Evolutionary conservation across 1,139 yeast genomes (phyloP), one percentile per base, ranked within the genome.

Genomic region (Debaryomyces sp.): DNA sequence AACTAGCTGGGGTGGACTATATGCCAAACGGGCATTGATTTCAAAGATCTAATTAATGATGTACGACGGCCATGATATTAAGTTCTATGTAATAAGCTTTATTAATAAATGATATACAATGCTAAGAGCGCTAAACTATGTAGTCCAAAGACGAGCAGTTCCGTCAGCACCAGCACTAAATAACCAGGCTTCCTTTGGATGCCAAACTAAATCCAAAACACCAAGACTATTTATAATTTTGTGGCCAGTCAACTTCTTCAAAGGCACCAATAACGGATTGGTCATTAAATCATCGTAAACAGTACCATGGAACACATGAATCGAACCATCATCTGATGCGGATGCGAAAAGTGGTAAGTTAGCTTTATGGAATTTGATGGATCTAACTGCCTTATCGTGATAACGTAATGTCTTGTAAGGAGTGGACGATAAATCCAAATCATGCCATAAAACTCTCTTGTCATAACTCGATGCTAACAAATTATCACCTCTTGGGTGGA

Each of bases 91-190:
- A 27, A 10, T 29, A 40, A 17, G 22, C 23, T 40, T 27, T 40
- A 40, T 30, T 40, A 40, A 40, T 40, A 37, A 23, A 37, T 35
- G 23, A 35, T 37, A 24, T 24, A 37, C 24, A 26, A 23, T 17
- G 29, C 30, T 24, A 23, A 37, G 3, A 41, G 34, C 26, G 26
- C 26, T 35, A 34, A 40, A 39, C 56, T 68, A 76, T 17, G 96
- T 89, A 36, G 99, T 94, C 99, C 99, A 94, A 63, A 94, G 77
- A 64, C 97, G 85, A 17, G 97, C 98, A 46, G 94, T 86, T 52
- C 96, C 92, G 69, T 95, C 99, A 21, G 98, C 98, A 59, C 98
- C 99, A n/a, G 96, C 91, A 66, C 96, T 87, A 68, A 94, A 91
- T 61, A 94, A 77, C 99, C 99, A 94, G 1, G 99, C 97, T 70